These are phyloP conservation scores for Eutrema heterophyllum DNA, from an alignment of 345 rosid genomes.

Conservation along the genomic window DNA sequence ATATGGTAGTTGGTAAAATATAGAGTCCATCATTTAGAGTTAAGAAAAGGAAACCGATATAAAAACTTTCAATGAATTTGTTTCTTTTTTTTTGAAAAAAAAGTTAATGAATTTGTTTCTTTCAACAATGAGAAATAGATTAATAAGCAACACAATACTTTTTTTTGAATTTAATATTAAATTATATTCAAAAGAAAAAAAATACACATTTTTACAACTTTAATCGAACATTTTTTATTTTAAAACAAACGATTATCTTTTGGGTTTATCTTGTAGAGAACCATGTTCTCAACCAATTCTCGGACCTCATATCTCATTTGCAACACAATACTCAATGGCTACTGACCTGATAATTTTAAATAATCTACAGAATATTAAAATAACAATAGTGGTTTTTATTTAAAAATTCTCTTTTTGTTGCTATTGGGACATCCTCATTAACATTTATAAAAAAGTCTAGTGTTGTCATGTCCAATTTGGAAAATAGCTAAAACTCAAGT, in stretches of 20 bases:
- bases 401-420: not conserved
- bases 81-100: too few relatives aligned
- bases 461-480: slow-evolving; percentile 1
- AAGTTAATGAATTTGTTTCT: too few relatives aligned
- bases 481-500: not conserved
- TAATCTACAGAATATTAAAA: slow-evolving; percentile 1
- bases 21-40: not conserved
- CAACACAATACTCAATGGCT: not conserved
- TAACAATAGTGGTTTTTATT: slow-evolving; percentile 15
- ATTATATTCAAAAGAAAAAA: too few relatives aligned
- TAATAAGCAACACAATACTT: not conserved
- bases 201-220: too few relatives aligned
- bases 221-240: too few relatives aligned
- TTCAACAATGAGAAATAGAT: not conserved
- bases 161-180: too few relatives aligned
- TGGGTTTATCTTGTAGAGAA: too few relatives aligned
- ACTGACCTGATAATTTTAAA: slow-evolving; percentile 19
- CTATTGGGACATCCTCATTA: slow-evolving; percentile 1
- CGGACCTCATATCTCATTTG: too few relatives aligned
- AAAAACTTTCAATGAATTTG: not conserved
- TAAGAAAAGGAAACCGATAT: not conserved
- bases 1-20: not conserved
- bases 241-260: too few relatives aligned
- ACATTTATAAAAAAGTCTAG: not conserved
- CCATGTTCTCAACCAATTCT: too few relatives aligned